A percentile compares a stretch with the other conserved stretches of the same genome.
Evolutionary conservation across 2,329 filamentous ascomycete species (phyloP).

Genomic region (Penicillium sp.): DNA sequence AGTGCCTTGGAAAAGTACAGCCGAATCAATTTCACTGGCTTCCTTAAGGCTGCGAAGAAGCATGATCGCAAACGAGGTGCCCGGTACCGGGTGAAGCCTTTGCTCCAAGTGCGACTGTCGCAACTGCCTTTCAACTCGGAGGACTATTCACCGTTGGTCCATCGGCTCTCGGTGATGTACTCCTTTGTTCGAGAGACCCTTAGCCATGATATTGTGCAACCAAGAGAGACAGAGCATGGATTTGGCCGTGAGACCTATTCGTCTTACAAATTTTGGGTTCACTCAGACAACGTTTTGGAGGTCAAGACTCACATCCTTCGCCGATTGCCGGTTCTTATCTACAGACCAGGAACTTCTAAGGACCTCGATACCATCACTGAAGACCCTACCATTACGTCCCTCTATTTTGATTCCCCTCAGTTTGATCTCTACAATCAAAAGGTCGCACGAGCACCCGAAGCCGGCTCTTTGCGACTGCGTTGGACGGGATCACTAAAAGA

Average conservation of each 20-base stretch:
- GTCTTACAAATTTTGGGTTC: conserved; percentile 95
- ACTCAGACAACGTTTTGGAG: conserved; percentile 91
- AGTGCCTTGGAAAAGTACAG: conserved; percentile 94
- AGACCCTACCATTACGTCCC: conserved; percentile 88
- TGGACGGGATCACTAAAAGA: conserved; percentile 86
- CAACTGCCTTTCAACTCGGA: conserved; percentile 93
- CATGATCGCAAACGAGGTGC: conserved; percentile 90
- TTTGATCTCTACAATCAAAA: conserved; percentile 88
- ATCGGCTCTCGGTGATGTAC: conserved; percentile 90
- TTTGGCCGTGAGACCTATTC: conserved; percentile 68
- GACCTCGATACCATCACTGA: conserved; percentile 72
- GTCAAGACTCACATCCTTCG: conserved; percentile 95
- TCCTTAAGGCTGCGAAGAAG: conserved; percentile 98
- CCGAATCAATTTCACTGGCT: conserved; percentile 94
- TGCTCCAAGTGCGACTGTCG: conserved; percentile 87
- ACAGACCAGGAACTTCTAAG: conserved; percentile 82
- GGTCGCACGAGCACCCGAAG: conserved; percentile 71
- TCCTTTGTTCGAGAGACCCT: conserved; percentile 86
- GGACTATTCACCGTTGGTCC: conserved; percentile 85
- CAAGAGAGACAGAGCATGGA: conserved; percentile 50
- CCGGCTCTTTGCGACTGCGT: conserved; percentile 78
- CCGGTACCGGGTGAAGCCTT: conserved; percentile 82
- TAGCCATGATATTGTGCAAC: conserved; percentile 50
- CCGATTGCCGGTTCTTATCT: conserved; percentile 85
- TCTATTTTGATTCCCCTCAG: conserved; percentile 88